Base-by-base conservation (phyloP, 2,329 filamentous ascomycete genomes). In the Claviceps sp. region DNA sequence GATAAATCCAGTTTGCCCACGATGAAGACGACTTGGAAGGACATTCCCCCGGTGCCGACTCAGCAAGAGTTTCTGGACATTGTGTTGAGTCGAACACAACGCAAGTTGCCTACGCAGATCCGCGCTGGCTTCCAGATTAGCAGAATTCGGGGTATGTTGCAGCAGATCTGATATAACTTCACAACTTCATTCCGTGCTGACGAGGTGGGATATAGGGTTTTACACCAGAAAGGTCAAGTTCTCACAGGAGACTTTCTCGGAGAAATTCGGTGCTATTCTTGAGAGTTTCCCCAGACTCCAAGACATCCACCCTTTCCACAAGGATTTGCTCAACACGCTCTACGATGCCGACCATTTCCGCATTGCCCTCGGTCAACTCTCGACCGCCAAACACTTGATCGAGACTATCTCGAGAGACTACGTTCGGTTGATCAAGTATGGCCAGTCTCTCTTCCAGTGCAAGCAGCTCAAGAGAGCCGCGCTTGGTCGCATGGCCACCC, bases 171-270 rank as follows among this genome's bases (percentile, higher is more conserved):
- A 43, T 26, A 13, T 50, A 8, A 38, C 26, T 41, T 44, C 9
- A 16, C 13, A 20, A 37, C 30, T 11, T 34, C 30, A 18, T 42
- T 13, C 9, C 37, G 40, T 48, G n/a, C 37, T 34, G 34, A 44
- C 46, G 18, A 11, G 5, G 18, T 42, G 18, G 20, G 16, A 43
- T 8, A 24, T 46, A 84, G 85, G 81, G 48, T 97, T 97, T 73
- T 97, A 97, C 71, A 96, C 91, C 46, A 78, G 93, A 68, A 97
- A 97, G 72, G 90, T 96, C 77, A 97, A 97, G 72, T 98, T 89
- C 72, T 96, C 93, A 5, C 85, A 91, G 65, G 93, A 98, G 73
- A 97, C 91, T 43, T 96, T 96, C 70, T 83, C 84, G 58, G 93
- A 98, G 69, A 97, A 97, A 72, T 82, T 98, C 59, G 81, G 82